A percentile compares a stretch with the other conserved stretches of the same genome.
These are phyloP conservation scores for Astrocystis sublimbata DNA, from an alignment of 495 filamentous ascomycete species.

Conservation along the genomic window DNA sequence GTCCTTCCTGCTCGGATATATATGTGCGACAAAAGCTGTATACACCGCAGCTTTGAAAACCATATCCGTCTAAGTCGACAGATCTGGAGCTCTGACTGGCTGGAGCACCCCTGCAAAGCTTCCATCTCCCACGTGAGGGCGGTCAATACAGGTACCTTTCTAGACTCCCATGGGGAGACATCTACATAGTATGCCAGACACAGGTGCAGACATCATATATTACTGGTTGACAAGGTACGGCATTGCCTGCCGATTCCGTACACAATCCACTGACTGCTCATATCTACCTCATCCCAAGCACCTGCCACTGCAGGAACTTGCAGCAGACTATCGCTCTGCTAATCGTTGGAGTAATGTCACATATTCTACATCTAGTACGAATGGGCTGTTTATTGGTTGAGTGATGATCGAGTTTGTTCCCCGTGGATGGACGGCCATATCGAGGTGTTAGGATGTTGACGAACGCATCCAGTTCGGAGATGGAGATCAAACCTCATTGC, in stretches of 20 bases:
- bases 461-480: not conserved
- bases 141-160: not conserved
- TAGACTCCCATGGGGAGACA: not conserved
- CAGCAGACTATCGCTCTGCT: not conserved
- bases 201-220: too few species aligned
- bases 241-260: not conserved
- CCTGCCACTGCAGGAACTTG: conserved; percentile 9
- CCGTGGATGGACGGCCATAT: too few species aligned
- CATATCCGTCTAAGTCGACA: not conserved
- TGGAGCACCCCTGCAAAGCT: not conserved
- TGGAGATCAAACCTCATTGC: not conserved
- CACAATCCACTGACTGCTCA: too few species aligned
- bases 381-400: not conserved
- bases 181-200: not conserved
- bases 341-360: conserved; percentile 4
- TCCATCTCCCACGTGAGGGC: not conserved
- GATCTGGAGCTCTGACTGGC: not conserved
- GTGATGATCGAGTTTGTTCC: too few species aligned
- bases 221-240: not conserved
- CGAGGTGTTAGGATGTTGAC: not conserved
- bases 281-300: not conserved
- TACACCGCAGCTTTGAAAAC: conserved; percentile 9
- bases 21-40: not conserved
- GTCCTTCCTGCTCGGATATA: not conserved
- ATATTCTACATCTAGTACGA: not conserved